Percentiles rank a stretch among this genome's conserved stretches.
These are phyloP conservation scores for Extremus antarcticus DNA, from an alignment of 495 filamentous ascomycete genomes.

Conservation along the genomic window DNA sequence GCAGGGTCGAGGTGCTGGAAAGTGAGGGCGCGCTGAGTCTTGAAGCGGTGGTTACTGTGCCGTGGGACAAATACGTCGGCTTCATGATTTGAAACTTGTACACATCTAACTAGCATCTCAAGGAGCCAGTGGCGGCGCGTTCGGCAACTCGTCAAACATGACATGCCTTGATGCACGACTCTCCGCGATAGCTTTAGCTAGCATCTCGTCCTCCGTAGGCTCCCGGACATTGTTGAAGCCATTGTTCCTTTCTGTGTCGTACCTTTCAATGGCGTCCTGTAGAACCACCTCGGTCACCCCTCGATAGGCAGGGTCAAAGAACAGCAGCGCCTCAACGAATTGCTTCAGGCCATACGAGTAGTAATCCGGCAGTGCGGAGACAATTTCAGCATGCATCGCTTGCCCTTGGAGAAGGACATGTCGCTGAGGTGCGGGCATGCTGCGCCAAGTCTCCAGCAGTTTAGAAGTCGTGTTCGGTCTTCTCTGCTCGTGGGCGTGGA, in stretches of 20 bases:
- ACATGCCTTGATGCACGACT: no score
- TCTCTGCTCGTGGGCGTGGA: neutral
- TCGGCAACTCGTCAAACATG: no score
- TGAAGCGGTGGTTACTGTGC: no score
- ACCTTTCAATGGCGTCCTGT: neutral
- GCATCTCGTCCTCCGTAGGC: no score
- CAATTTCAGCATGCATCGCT: neutral
- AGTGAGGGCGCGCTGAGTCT: no score
- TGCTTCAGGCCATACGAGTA: neutral
- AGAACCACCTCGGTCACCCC: neutral
- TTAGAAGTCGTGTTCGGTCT: neutral
- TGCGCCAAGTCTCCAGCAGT: neutral
- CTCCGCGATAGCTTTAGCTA: no score
- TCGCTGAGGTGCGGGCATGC: neutral
- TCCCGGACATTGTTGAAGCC: no score
- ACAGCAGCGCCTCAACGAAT: neutral
- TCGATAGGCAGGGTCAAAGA: neutral
- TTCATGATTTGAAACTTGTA: no score
- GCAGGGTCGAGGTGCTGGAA: no score
- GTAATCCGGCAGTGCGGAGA: neutral
- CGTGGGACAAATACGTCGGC: no score
- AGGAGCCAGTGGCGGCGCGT: no score
- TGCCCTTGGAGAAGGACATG: neutral
- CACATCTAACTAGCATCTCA: no score
- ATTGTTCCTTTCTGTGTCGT: neutral